Evolutionary conservation across 2,329 filamentous ascomycete species (phyloP).

Genomic region (Cladosporium austrohemisphaericum): DNA sequence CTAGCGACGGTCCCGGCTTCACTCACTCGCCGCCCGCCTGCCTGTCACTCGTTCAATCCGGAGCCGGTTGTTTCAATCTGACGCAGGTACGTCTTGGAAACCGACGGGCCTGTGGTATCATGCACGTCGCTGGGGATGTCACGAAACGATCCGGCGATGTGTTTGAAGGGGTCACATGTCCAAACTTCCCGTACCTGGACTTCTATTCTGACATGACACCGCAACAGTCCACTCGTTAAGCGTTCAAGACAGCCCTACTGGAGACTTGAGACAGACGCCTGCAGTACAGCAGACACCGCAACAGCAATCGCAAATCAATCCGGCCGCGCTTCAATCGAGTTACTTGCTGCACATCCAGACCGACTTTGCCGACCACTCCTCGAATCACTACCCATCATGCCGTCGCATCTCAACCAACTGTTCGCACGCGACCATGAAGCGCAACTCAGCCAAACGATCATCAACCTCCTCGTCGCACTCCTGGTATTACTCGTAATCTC

Average conservation of each 20-base stretch:
- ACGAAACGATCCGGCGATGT: not conserved
- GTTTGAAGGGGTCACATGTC: constrained; percentile 4
- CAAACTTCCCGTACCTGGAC: not conserved
- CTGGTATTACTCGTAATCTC: constrained; percentile 73
- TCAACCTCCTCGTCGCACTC: constrained; percentile 75
- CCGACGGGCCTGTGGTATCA: not conserved
- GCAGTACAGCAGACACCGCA: not conserved
- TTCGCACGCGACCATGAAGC: constrained; percentile 46
- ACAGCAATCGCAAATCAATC: constrained; percentile 3
- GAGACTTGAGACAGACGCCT: not conserved
- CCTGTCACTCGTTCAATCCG: constrained; percentile 6
- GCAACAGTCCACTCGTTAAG: constrained; percentile 14
- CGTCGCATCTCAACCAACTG: constrained; percentile 36
- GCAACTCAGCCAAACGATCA: constrained; percentile 57
- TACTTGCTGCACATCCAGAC: not conserved
- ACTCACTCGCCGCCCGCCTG: constrained; percentile 9
- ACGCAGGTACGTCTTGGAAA: constrained; percentile 11
- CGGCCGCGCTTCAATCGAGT: not conserved
- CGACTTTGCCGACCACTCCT: not conserved
- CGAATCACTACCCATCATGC: constrained; percentile 11
- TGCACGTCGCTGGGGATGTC: constrained; percentile 4
- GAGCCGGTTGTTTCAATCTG: constrained; percentile 10
- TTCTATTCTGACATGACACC: not conserved
- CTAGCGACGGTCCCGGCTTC: constrained; percentile 9
- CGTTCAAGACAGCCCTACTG: not conserved